These are phyloP conservation scores for Raffaelea albimanens DNA, from an alignment of 2,329 filamentous ascomycete genomes.

Conservation along the genomic window DNA sequence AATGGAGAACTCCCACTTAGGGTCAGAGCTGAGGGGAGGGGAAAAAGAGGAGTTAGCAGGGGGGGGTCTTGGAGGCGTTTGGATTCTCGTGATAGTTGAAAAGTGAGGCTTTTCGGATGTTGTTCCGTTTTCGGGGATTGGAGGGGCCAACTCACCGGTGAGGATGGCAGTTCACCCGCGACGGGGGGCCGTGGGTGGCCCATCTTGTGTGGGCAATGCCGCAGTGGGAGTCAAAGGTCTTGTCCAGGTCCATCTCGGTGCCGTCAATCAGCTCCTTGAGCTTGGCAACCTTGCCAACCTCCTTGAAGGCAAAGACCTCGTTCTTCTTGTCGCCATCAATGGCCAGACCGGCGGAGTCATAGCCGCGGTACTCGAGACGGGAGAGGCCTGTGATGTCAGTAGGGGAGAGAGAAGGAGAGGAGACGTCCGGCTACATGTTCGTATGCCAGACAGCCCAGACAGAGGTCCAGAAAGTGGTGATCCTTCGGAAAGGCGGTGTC, in stretches of 20 bases:
- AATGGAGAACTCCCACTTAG: constrained; percentile 90
- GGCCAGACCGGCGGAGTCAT: constrained; percentile 93
- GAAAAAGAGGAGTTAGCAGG: neutral
- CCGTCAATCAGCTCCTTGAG: constrained; percentile 86
- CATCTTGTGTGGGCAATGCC: constrained; percentile 98
- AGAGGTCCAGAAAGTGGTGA: too few species aligned
- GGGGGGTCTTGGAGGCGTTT: too few species aligned
- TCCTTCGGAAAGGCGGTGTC: too few species aligned
- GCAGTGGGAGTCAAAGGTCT: constrained; percentile 95
- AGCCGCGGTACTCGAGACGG: constrained; percentile 95
- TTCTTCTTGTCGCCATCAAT: constrained; percentile 98
- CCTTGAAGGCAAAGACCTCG: constrained; percentile 94
- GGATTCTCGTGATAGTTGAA: too few species aligned
- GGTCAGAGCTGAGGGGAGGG: constrained; percentile 62
- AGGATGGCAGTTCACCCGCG: constrained; percentile 93
- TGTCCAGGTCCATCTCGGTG: constrained; percentile 73
- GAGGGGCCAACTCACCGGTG: constrained; percentile 59
- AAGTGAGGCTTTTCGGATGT: too few species aligned
- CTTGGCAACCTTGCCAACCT: constrained; percentile 98
- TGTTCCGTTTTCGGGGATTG: too few species aligned
- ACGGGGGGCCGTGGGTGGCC: constrained; percentile 95
- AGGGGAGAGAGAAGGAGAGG: too few species aligned
- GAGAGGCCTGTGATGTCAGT: constrained; percentile 61
- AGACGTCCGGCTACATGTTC: too few species aligned
- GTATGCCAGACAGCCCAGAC: too few species aligned